phyloP scores from a whole-genome alignment of 73 alveolate genomes.

The Paramecium octaurelia region DNA sequence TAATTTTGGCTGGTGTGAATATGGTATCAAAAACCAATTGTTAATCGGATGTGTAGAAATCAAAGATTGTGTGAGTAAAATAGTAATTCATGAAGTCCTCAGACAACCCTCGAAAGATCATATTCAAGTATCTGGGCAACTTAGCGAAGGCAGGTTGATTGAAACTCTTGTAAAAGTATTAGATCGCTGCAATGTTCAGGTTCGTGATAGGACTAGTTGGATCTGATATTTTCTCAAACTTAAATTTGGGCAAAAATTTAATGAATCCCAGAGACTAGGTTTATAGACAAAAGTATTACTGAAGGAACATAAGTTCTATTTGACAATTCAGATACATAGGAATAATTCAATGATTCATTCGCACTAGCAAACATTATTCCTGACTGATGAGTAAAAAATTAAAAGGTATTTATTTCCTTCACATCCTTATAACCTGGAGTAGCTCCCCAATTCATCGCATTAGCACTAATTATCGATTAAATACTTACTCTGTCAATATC shows the following conservation, averaged over 20 bases:
- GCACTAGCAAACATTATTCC: background rate
- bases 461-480: background rate
- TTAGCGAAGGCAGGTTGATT: background rate
- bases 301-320: conserved; percentile 39
- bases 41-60: conserved; percentile 33
- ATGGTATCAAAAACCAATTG: background rate
- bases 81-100: background rate
- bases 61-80: conserved; percentile 17
- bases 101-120: background rate
- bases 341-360: background rate
- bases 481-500: conserved; percentile 18
- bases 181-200: background rate
- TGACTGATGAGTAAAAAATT: background rate
- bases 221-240: background rate
- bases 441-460: conserved; percentile 35
- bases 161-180: background rate
- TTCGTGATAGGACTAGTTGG: background rate
- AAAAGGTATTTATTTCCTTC: background rate
- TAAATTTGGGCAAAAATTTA: conserved; percentile 4
- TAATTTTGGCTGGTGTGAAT: conserved; percentile 40
- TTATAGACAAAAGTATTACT: background rate
- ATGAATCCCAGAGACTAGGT: background rate
- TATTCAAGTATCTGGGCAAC: conserved; percentile 6
- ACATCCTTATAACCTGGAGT: conserved; percentile 24
- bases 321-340: background rate